These are phyloP conservation scores for Wallemia mellicola DNA, from an alignment of 1,284 basidiomycete genomes.

Conservation along the genomic window DNA sequence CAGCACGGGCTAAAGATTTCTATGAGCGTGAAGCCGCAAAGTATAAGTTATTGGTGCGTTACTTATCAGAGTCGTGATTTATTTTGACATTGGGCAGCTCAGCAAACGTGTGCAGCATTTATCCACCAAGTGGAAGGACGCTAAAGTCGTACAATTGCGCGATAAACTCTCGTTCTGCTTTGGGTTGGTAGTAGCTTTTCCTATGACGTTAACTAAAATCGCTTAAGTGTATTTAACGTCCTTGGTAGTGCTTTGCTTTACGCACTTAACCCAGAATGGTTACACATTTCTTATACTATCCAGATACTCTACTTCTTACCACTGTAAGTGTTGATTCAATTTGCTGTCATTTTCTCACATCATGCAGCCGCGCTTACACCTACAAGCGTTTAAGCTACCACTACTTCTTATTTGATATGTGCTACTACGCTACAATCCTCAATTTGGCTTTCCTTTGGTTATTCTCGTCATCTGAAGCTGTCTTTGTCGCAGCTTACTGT, in stretches of 20 bases:
- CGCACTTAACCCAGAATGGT: constrained; percentile 50
- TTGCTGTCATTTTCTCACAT: not conserved
- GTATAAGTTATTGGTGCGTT: not conserved
- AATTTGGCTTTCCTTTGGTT: constrained; percentile 68
- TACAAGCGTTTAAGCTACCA: constrained; percentile 31
- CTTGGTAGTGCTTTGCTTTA: constrained; percentile 52
- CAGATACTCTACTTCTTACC: constrained; percentile 48
- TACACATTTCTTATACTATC: constrained; percentile 45
- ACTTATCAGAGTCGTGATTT: not conserved
- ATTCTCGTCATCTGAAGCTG: constrained; percentile 33
- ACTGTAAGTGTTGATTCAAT: constrained; percentile 41
- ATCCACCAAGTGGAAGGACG: constrained; percentile 47
- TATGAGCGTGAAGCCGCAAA: not conserved
- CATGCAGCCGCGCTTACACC: not conserved
- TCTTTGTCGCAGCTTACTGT: constrained; percentile 65
- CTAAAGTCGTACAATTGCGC: constrained; percentile 64
- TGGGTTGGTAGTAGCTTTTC: not conserved
- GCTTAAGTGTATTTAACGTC: constrained; percentile 46
- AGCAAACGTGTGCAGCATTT: constrained; percentile 39
- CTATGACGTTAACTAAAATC: not conserved
- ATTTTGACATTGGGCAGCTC: constrained; percentile 22
- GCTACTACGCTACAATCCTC: constrained; percentile 65
- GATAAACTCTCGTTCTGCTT: constrained; percentile 27
- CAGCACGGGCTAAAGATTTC: not conserved
- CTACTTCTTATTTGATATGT: constrained; percentile 78